These are phyloP conservation scores for Alisma plantagoaquatica DNA, from an alignment of 106 monocot genomes.

Conservation along the genomic window DNA sequence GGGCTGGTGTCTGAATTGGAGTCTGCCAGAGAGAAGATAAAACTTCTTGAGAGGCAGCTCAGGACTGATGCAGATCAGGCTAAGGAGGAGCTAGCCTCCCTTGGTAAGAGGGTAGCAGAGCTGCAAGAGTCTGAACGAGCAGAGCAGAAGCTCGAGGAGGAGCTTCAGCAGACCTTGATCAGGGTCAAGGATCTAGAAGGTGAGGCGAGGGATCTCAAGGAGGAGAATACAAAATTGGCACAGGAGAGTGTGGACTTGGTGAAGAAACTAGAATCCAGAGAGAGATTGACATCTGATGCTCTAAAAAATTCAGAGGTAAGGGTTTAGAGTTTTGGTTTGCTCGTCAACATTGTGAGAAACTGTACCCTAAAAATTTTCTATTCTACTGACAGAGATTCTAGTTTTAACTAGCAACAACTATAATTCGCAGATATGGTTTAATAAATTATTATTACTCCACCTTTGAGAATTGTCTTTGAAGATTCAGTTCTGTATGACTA, in stretches of 20 bases:
- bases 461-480: not conserved
- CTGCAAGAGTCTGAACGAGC: conserved; percentile 17
- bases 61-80: conserved; percentile 25
- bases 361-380: not conserved
- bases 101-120: conserved; percentile 25
- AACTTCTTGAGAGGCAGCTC: conserved; percentile 31
- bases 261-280: conserved; percentile 27
- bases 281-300: conserved; percentile 5
- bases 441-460: too few species aligned
- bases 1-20: conserved; percentile 47
- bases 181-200: conserved; percentile 37
- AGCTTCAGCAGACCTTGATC: conserved; percentile 28
- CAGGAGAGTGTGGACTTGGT: conserved; percentile 44
- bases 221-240: conserved; percentile 36
- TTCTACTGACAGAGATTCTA: too few species aligned
- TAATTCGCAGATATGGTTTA: too few species aligned
- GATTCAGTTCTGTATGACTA: not conserved
- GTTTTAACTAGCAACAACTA: too few species aligned
- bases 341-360: not conserved
- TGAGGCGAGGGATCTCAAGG: conserved; percentile 30
- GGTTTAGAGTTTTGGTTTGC: not conserved
- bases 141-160: conserved; percentile 14
- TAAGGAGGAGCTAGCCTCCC: conserved; percentile 27
- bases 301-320: conserved; percentile 43
- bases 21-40: conserved; percentile 22